These are phyloP conservation scores for Colletotrichum endophyticum DNA, from an alignment of 2,329 filamentous ascomycete species.

Conservation along the genomic window DNA sequence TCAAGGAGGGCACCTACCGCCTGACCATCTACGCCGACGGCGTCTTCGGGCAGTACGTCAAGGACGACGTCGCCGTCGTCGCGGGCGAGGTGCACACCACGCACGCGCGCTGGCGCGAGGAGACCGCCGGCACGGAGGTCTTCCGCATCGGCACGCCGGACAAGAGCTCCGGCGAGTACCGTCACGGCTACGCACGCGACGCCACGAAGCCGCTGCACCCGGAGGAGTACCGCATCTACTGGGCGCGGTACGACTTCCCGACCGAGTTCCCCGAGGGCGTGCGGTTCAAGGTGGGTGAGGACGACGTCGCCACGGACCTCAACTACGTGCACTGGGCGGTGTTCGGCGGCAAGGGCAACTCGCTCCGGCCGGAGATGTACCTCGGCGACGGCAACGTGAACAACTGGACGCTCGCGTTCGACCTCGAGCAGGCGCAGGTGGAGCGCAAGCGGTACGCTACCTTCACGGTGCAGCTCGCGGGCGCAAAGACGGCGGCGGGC, in stretches of 20 bases:
- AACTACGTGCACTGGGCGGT: conserved; percentile 69
- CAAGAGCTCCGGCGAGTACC: conserved; percentile 62
- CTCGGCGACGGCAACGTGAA: conserved; percentile 49
- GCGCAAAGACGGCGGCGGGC: conserved; percentile 64
- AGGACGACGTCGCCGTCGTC: conserved; percentile 50
- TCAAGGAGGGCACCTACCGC: conserved; percentile 63
- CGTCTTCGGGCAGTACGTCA: conserved; percentile 63
- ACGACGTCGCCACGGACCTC: conserved; percentile 48
- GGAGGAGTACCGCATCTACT: conserved; percentile 62
- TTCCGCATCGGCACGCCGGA: conserved; percentile 68
- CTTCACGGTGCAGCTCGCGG: conserved; percentile 67
- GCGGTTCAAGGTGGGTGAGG: conserved; percentile 56
- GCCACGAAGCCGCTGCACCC: conserved; percentile 49
- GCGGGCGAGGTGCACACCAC: conserved; percentile 44
- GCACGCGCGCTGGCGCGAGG: conserved; percentile 54
- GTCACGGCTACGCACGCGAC: conserved; percentile 55
- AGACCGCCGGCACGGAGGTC: conserved; percentile 61
- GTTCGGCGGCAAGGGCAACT: conserved; percentile 58
- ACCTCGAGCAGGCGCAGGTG: conserved; percentile 43
- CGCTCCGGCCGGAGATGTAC: conserved; percentile 41
- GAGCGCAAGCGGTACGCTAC: conserved; percentile 51
- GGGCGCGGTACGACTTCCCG: conserved; percentile 60
- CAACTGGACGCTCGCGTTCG: conserved; percentile 61
- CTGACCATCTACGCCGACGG: conserved; percentile 67
- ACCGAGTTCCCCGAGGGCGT: conserved; percentile 62